A percentile compares a stretch with the other conserved stretches of the same genome.
phyloP scores from a whole-genome alignment of 176 grass and related monocot genomes.

The Olyra latifolia region DNA sequence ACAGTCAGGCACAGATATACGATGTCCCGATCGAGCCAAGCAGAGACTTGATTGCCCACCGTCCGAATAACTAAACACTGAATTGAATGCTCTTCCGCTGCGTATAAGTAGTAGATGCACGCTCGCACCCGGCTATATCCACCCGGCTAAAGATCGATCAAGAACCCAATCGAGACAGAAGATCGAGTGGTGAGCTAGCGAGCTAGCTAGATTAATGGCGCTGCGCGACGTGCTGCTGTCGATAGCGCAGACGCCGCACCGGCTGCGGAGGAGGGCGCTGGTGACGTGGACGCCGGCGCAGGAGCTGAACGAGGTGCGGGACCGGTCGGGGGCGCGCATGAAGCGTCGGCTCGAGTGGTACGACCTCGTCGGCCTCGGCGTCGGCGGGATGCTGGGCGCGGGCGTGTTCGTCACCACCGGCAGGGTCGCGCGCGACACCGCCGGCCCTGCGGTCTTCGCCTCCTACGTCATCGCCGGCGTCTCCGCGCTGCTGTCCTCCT shows the following conservation, averaged over 20 bases:
- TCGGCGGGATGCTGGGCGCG: constrained; percentile 57
- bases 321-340: constrained; percentile 79
- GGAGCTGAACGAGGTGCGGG: constrained; percentile 81
- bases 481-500: constrained; percentile 78
- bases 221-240: constrained; percentile 53
- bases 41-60: constrained; percentile 40
- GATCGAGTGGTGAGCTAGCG: not conserved
- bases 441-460: constrained; percentile 46
- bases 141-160: not conserved
- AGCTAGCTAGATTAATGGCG: constrained; percentile 25
- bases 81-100: constrained; percentile 16
- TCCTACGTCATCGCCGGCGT: constrained; percentile 81
- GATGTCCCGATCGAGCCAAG: not conserved
- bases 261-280: constrained; percentile 60
- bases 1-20: not conserved
- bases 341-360: constrained; percentile 71
- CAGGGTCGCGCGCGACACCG: constrained; percentile 42
- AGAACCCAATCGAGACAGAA: not conserved
- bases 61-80: constrained; percentile 15
- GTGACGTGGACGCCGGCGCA: constrained; percentile 76
- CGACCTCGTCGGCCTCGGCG: constrained; percentile 77
- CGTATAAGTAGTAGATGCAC: constrained; percentile 15
- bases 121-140: constrained; percentile 1
- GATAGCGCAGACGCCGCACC: constrained; percentile 57
- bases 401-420: constrained; percentile 67